Base-by-base conservation (phyloP, 1,284 basidiomycete genomes). In the Boletus sp. region DNA sequence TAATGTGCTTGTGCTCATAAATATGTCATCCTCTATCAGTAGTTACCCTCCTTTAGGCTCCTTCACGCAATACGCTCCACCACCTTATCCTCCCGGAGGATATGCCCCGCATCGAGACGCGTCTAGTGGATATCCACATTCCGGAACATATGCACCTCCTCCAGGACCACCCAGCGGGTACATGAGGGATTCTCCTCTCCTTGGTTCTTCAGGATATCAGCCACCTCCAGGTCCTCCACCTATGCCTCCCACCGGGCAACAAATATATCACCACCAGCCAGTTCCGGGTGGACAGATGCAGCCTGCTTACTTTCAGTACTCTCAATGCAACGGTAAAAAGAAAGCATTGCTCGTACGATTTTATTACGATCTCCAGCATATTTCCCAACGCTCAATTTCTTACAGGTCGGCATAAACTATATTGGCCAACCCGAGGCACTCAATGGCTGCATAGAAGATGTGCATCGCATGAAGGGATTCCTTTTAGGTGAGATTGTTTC, bases 381-480 rank as follows among this genome's bases (percentile, higher is more conserved):
- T 38, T 22, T 16, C 26, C 10, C 17, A 8, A 46, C 23, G 29
- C 40, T 39, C 20, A 44, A 29, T 29, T 19, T 16, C 14, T 30
- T 22, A 40, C 41, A 89, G 84, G 80, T 91, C 49, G 89, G 89
- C 2, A 85, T 94, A 64, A 94, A 94, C 70, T 95, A 94, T 64
- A 60, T 80, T 46, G 81, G 85, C 4, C 78, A 82, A 52, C 61
- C 66, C 2, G 75, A 72, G 8, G 80, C 83, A 59, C 69, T 95
- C 30, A 69, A 72, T 19, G 92, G 93, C 2, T 95, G 93, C 58
- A 90, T 94, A 67, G 94, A 95, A 64, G 93, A 96, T 58, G 91
- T 82, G 0, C 70, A 75, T 38, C 93, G 93, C 61, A 79, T 95
- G 47, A 72, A 81, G 57, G 62, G 71, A 7, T 94, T 94, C 71